These are phyloP conservation scores for Microthlaspi erraticum DNA, from an alignment of 345 rosid genomes.

Conservation along the genomic window DNA sequence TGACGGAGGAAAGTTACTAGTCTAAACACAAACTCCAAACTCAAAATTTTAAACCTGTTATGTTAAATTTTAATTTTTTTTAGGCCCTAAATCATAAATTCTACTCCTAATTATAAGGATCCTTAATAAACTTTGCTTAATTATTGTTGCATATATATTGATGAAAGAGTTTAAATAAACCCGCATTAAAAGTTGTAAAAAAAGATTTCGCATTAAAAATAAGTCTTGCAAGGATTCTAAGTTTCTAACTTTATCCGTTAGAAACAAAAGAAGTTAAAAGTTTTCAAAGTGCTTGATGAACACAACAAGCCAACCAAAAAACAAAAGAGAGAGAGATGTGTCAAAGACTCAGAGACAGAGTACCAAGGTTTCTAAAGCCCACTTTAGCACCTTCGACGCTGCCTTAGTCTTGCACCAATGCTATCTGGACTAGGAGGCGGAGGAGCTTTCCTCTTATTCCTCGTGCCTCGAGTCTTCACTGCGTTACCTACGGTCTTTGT, in stretches of 20 bases:
- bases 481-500: background rate
- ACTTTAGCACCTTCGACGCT: conserved; percentile 31
- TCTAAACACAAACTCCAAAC: no score
- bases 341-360: conserved; percentile 6
- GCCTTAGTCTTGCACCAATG: conserved; percentile 56
- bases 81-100: no score
- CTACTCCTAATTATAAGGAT: no score
- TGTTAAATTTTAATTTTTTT: no score
- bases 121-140: no score
- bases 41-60: no score
- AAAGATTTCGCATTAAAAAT: background rate
- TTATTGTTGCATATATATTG: no score
- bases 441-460: conserved; percentile 32
- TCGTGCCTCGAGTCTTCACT: conserved; percentile 13
- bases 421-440: conserved; percentile 49
- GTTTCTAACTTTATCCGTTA: background rate
- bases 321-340: background rate
- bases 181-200: no score
- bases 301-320: background rate
- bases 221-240: conserved; percentile 3
- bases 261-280: conserved; percentile 17
- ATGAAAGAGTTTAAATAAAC: no score
- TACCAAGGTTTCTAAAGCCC: conserved; percentile 20
- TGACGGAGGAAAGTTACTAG: no score
- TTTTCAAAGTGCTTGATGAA: conserved; percentile 7